phyloP scores from a whole-genome alignment of 306 rosid species.

The Gleditsia sinensis region DNA sequence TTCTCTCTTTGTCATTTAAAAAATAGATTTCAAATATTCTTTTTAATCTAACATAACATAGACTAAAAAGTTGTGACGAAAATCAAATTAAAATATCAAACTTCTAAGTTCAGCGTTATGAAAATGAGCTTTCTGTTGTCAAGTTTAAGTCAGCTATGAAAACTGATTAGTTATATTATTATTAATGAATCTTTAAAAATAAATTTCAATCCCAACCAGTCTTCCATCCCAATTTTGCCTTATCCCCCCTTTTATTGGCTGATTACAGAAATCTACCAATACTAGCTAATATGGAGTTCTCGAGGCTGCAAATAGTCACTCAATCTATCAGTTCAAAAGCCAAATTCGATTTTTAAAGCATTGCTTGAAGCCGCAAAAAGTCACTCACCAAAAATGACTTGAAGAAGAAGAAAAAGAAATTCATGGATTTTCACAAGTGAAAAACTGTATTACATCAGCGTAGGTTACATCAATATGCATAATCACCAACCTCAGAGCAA shows the following conservation, averaged over 20 bases:
- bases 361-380: background rate
- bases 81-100: too few relatives aligned
- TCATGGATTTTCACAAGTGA: constrained; percentile 32
- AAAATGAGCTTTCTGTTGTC: too few relatives aligned
- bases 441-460: constrained; percentile 39
- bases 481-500: constrained; percentile 41
- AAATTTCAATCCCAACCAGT: background rate
- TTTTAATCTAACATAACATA: too few relatives aligned
- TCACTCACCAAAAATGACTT: constrained; percentile 24
- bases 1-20: too few relatives aligned
- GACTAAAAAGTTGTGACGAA: too few relatives aligned
- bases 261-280: background rate
- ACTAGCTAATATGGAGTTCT: background rate
- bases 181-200: too few relatives aligned
- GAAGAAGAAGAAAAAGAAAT: constrained; percentile 15
- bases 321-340: too few relatives aligned
- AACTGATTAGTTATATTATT: too few relatives aligned
- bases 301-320: background rate
- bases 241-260: background rate
- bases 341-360: too few relatives aligned
- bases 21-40: too few relatives aligned
- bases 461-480: constrained; percentile 48
- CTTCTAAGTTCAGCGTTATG: too few relatives aligned
- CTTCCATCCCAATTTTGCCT: background rate
- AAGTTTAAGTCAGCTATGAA: too few relatives aligned